Conservation (phyloP, 768 basidiomycete genomes). For the Asterophora lycoperdoides region DNA sequence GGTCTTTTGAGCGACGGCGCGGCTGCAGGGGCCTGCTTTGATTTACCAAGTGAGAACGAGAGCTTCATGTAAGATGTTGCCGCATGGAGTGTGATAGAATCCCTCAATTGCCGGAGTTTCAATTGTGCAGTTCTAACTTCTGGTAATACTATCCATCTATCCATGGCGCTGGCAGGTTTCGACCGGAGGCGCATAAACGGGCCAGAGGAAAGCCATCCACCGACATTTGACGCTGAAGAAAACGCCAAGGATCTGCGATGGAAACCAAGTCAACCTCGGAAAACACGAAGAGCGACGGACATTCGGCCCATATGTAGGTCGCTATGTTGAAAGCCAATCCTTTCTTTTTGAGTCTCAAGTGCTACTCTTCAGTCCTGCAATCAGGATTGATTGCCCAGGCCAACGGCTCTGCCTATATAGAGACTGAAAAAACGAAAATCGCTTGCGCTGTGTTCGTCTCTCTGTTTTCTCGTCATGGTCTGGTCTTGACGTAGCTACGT, state of each 20-base stretch:
- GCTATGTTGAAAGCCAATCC: not conserved
- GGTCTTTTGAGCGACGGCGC: slow-evolving; percentile 51
- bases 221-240: slow-evolving; percentile 48
- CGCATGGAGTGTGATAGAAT: too few species aligned
- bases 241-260: slow-evolving; percentile 21
- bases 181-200: slow-evolving; percentile 90
- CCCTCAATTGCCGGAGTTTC: slow-evolving; percentile 28
- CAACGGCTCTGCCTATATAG: slow-evolving; percentile 96
- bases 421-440: slow-evolving; percentile 87
- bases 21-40: slow-evolving; percentile 45
- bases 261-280: slow-evolving; percentile 37
- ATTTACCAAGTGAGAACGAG: slow-evolving; percentile 77
- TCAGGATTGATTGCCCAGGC: slow-evolving; percentile 90
- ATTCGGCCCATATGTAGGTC: slow-evolving; percentile 83
- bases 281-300: slow-evolving; percentile 52
- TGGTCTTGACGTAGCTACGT: slow-evolving; percentile 8
- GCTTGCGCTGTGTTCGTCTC: slow-evolving; percentile 88
- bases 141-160: not conserved
- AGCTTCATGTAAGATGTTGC: slow-evolving; percentile 72
- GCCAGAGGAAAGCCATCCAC: slow-evolving; percentile 77
- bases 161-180: slow-evolving; percentile 53
- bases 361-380: slow-evolving; percentile 62
- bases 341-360: slow-evolving; percentile 7
- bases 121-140: slow-evolving; percentile 13
- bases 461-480: slow-evolving; percentile 3